Base-by-base conservation (phyloP, 768 basidiomycete genomes). In the Collybiopsis confluens region DNA sequence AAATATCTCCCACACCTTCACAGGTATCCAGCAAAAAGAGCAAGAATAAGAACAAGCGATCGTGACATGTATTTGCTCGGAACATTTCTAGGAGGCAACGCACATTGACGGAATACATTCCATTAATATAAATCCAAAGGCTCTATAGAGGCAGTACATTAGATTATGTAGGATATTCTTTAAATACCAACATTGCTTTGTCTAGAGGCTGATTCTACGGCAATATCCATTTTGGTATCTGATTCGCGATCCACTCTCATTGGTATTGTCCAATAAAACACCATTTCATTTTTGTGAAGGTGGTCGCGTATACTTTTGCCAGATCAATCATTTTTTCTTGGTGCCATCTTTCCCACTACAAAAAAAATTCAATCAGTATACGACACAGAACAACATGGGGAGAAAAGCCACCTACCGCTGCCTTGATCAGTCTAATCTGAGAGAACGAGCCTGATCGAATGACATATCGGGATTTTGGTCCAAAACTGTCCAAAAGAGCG, bases 1-100 rank as follows among this genome's bases (percentile, higher is more conserved):
- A 77, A 59, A 60, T 87, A 2, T 71, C 73, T 7, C 59, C 70
- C 33, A 61, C 74, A 8, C 45, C 63, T 11, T 52, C 68, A 6
- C 59, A 62, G 37, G 35, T 61, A 5, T 68, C 66, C n/a, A n/a
- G n/a, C n/a, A n/a, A n/a, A n/a, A n/a, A n/a, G n/a, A n/a, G n/a
- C n/a, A n/a, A n/a, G 59, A 67, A 65, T 45, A 72, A 69, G 59
- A 74, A 70, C 42, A 33, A 26, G n/a, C 8, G n/a, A 26, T n/a
- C 16, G 13, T 26, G n/a, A 33, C 9, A 18, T 27, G 18, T 10
- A 26, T n/a, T n/a, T n/a, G n/a, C n/a, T n/a, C n/a, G n/a, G n/a
- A n/a, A n/a, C n/a, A n/a, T n/a, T n/a, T n/a, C n/a, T n/a, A n/a
- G n/a, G n/a, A n/a, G n/a, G n/a, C n/a, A n/a, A n/a, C n/a, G n/a